A percentile compares a stretch with the other conserved stretches of the same genome.
These are phyloP conservation scores for Tuber borchii DNA, from an alignment of 495 filamentous ascomycete species.

Conservation along the genomic window DNA sequence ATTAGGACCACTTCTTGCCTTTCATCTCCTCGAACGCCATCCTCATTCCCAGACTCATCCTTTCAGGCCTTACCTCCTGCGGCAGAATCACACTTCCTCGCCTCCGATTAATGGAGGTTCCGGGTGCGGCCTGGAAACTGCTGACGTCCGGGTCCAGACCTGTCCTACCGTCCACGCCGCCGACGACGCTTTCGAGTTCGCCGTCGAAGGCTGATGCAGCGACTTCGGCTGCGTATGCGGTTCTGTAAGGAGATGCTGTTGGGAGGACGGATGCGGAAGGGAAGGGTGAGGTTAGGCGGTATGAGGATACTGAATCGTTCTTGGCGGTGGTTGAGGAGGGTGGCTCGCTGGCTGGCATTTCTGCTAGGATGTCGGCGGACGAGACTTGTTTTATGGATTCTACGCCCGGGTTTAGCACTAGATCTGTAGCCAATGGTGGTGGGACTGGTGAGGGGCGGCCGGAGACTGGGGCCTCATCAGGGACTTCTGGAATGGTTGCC, in stretches of 20 bases:
- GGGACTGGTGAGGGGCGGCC: slow-evolving; percentile 21
- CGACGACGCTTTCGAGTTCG: slow-evolving; percentile 39
- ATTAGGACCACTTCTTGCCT: background rate
- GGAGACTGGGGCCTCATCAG: slow-evolving; percentile 13
- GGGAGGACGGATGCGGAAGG: slow-evolving; percentile 24
- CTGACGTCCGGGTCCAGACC: slow-evolving; percentile 35
- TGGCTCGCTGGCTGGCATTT: slow-evolving; percentile 3
- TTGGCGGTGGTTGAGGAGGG: slow-evolving; percentile 13
- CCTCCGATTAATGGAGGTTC: background rate
- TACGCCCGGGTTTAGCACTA: background rate
- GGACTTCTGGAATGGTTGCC: slow-evolving; percentile 5
- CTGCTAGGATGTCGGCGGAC: slow-evolving; percentile 27
- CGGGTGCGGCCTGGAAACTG: slow-evolving; percentile 16
- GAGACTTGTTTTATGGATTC: slow-evolving; percentile 8
- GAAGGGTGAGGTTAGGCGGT: slow-evolving; percentile 36
- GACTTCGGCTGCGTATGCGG: slow-evolving; percentile 35
- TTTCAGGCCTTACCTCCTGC: slow-evolving; percentile 21
- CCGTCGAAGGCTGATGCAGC: slow-evolving; percentile 31
- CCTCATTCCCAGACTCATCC: slow-evolving; percentile 32
- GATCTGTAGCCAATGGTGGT: slow-evolving; percentile 9
- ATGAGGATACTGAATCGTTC: slow-evolving; percentile 30
- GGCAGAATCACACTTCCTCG: slow-evolving; percentile 22
- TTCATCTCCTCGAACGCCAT: slow-evolving; percentile 36
- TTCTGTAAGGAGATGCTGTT: slow-evolving; percentile 27
- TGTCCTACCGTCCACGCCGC: slow-evolving; percentile 40